Percentiles rank a stretch among this genome's conserved stretches.
Evolutionary conservation across 768 basidiomycete species (phyloP).

Genomic region (Saitozyma podzolica): DNA sequence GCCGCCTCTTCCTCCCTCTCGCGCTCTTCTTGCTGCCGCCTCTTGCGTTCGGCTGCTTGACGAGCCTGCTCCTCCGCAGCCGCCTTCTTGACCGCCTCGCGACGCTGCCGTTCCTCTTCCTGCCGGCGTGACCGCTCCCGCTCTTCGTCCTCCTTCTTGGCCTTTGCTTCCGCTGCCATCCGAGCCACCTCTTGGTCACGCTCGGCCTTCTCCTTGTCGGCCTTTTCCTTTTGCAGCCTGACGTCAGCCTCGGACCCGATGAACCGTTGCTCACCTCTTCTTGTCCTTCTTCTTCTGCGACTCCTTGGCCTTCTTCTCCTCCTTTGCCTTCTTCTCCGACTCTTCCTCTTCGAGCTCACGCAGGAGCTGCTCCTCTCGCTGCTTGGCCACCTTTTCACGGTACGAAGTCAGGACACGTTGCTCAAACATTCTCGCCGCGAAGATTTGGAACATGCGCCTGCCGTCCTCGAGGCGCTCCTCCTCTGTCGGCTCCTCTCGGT

Average conservation of each 20-base stretch:
- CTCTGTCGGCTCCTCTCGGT: slow-evolving; percentile 61
- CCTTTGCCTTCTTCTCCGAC: slow-evolving; percentile 76
- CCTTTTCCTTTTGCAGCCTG: slow-evolving; percentile 87
- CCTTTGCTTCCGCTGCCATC: slow-evolving; percentile 75
- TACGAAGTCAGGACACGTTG: slow-evolving; percentile 95
- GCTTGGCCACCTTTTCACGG: slow-evolving; percentile 93
- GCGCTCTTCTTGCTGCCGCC: slow-evolving; percentile 55
- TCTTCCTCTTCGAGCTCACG: slow-evolving; percentile 96
- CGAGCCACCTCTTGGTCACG: slow-evolving; percentile 82
- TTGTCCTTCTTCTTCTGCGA: slow-evolving; percentile 99
- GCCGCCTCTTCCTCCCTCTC: slow-evolving; percentile 71
- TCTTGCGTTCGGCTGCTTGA: slow-evolving; percentile 78
- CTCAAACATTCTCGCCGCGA: slow-evolving; percentile 99
- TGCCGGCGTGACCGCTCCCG: slow-evolving; percentile 76
- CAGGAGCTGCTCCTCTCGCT: slow-evolving; percentile 86
- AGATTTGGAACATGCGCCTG: slow-evolving; percentile 99
- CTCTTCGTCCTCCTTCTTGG: slow-evolving; percentile 73
- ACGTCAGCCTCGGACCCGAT: slow-evolving; percentile 8
- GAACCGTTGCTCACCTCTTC: slow-evolving; percentile 65
- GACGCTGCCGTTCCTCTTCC: slow-evolving; percentile 80
- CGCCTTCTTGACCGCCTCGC: slow-evolving; percentile 63
- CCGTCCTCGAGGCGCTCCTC: slow-evolving; percentile 99
- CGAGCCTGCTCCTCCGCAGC: slow-evolving; percentile 59
- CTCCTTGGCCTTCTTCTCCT: slow-evolving; percentile 86
- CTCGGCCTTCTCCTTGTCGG: slow-evolving; percentile 84